Base-by-base conservation (phyloP, 2,329 filamentous ascomycete species). In the Diplodia corticola region DNA sequence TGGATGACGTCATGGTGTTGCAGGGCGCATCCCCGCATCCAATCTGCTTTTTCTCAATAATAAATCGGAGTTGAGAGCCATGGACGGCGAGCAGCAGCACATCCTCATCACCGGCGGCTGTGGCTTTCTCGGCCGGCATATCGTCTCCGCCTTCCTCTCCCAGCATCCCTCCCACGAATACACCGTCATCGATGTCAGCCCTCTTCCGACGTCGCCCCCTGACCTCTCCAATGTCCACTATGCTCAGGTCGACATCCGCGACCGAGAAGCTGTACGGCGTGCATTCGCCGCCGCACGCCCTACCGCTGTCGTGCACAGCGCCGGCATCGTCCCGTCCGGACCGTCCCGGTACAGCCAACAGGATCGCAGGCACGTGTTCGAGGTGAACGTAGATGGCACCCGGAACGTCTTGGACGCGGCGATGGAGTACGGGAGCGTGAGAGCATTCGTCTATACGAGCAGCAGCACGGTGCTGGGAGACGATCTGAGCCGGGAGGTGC, bases 341-440 rank as follows among this genome's bases (percentile, higher is more conserved):
- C 64, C 71, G 22, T 67, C 69, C 50, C 74, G 81, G 26, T 83
- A 83, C 71, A 76, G 71, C 57, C 76, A 71, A 63, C 73, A 73
- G 40, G 70, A 73, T 2, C 73, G 73, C 82, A 84, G 85, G 20
- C 79, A 91, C 40, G 90, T 95, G 76, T 86, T 87, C 72, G 89
- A 88, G 76, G 91, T 98, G 75, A 99, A 98, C 77, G 89, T 97
- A 63, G 89, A 92, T 61, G 94, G 94, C 61, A 97, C 95, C 15
- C 84, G 83, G 70, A 88, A 90, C 70, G 85, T 97, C 57, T 82
- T 98, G 64, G 86, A 89, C 40, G 91, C 91, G 17, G 90, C 90
- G 71, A 85, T 86, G 74, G 82, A 86, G 70, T 85, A 79, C 44
- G 89, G 86, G 69, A 49, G n/a, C 3, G 92, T 94, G 73, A 91